A percentile compares a stretch with the other conserved stretches of the same genome.
phyloP scores from a whole-genome alignment of 371 early-diverging fungal species.

The Rhizopus sp. region DNA sequence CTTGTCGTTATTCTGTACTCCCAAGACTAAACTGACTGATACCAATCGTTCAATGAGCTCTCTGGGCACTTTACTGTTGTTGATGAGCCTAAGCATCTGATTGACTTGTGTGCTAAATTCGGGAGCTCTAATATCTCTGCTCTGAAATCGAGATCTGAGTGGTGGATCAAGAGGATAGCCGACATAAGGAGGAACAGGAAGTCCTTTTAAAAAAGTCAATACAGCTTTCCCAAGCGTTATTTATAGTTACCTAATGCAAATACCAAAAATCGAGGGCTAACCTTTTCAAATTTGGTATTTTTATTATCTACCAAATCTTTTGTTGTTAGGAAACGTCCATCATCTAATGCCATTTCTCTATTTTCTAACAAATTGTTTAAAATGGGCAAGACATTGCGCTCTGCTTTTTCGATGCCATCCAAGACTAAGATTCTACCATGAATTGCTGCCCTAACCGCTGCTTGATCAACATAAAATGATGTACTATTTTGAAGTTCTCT shows the following conservation, averaged over 20 bases:
- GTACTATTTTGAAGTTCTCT: slow-evolving; percentile 76
- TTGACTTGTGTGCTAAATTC: slow-evolving; percentile 64
- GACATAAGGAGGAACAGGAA: slow-evolving; percentile 79
- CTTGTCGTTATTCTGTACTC: slow-evolving; percentile 43
- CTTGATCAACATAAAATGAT: slow-evolving; percentile 77
- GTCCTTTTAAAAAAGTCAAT: slow-evolving; percentile 30
- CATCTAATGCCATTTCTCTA: slow-evolving; percentile 86
- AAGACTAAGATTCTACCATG: slow-evolving; percentile 79
- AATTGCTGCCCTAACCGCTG: slow-evolving; percentile 81
- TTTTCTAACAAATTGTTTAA: slow-evolving; percentile 88
- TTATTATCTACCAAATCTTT: slow-evolving; percentile 53
- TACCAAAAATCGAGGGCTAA: slow-evolving; percentile 72
- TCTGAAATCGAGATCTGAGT: slow-evolving; percentile 81
- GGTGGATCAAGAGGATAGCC: slow-evolving; percentile 87
- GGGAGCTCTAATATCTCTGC: slow-evolving; percentile 64
- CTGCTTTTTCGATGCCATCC: slow-evolving; percentile 86
- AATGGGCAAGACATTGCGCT: slow-evolving; percentile 85
- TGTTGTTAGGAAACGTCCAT: slow-evolving; percentile 79
- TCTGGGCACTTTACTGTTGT: slow-evolving; percentile 25
- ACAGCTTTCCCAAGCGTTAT: not conserved
- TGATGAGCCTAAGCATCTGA: slow-evolving; percentile 41
- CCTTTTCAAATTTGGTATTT: slow-evolving; percentile 68
- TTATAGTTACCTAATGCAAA: slow-evolving; percentile 65
- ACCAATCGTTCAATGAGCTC: slow-evolving; percentile 61
- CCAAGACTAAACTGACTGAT: slow-evolving; percentile 65